Conservation (phyloP, 345 rosid genomes). For the Physaria fendleri region DNA sequence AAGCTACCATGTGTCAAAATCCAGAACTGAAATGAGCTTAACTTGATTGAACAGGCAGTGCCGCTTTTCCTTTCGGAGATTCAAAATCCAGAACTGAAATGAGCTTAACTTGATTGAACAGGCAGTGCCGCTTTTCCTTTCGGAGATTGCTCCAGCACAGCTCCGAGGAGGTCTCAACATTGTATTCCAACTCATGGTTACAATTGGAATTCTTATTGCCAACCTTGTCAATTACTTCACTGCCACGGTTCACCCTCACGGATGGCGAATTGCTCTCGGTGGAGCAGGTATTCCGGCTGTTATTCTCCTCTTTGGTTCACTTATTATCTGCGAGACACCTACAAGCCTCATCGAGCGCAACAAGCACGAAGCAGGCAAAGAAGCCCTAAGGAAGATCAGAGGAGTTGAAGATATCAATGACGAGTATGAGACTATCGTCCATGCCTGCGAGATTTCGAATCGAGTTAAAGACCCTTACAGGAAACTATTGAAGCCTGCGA, state of each 20-base stretch:
- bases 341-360: slow-evolving; percentile 54
- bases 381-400: slow-evolving; percentile 39
- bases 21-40: background rate
- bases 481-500: slow-evolving; percentile 39
- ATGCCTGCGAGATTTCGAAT: slow-evolving; percentile 35
- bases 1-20: background rate
- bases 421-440: slow-evolving; percentile 38
- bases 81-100: background rate
- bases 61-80: too few species aligned
- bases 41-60: slow-evolving; percentile 37
- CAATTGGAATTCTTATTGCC: slow-evolving; percentile 63
- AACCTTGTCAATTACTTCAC: slow-evolving; percentile 47
- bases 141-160: slow-evolving; percentile 53
- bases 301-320: slow-evolving; percentile 41
- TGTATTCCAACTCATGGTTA: slow-evolving; percentile 59
- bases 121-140: slow-evolving; percentile 63
- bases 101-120: slow-evolving; percentile 12
- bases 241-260: slow-evolving; percentile 36
- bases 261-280: slow-evolving; percentile 55
- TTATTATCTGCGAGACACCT: slow-evolving; percentile 51
- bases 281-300: slow-evolving; percentile 46
- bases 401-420: slow-evolving; percentile 45
- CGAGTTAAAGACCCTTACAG: slow-evolving; percentile 47
- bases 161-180: slow-evolving; percentile 60
- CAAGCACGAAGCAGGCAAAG: slow-evolving; percentile 39